These are phyloP conservation scores for Artemisia argyi DNA, from an alignment of 129 eudicot genomes.

Conservation along the genomic window DNA sequence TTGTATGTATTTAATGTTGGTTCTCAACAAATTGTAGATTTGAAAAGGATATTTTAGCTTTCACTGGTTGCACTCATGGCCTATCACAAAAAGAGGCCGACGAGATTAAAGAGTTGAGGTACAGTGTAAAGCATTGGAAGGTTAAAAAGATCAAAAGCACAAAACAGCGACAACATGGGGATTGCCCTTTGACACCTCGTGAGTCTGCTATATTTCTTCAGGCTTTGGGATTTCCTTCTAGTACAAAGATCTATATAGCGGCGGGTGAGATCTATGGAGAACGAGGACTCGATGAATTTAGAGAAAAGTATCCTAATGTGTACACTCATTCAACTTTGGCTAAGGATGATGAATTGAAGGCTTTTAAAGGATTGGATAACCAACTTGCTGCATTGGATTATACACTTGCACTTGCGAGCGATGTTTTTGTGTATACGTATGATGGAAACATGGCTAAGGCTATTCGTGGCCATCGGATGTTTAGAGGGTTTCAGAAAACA, in stretches of 20 bases:
- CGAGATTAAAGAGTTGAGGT: constrained; percentile 50
- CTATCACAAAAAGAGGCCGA: constrained; percentile 47
- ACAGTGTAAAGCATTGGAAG: constrained; percentile 62
- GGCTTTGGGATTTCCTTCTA: constrained; percentile 53
- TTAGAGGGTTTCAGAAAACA: constrained; percentile 58
- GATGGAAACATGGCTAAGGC: constrained; percentile 75
- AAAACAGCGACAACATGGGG: constrained; percentile 44
- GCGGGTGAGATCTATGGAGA: constrained; percentile 65
- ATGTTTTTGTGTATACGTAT: constrained; percentile 54
- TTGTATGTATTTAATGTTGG: background rate
- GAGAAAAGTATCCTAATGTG: constrained; percentile 43
- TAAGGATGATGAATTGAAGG: constrained; percentile 49
- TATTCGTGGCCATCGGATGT: constrained; percentile 61
- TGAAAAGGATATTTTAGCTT: constrained; percentile 72
- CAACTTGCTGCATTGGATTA: constrained; percentile 74
- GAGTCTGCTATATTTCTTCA: constrained; percentile 64
- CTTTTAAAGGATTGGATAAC: constrained; percentile 39
- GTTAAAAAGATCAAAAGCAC: constrained; percentile 49
- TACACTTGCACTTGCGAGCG: constrained; percentile 54
- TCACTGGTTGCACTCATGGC: constrained; percentile 69
- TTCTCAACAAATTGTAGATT: constrained; percentile 32
- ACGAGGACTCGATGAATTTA: constrained; percentile 35
- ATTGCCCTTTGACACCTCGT: constrained; percentile 70
- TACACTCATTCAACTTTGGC: constrained; percentile 53
- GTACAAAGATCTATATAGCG: constrained; percentile 62